phyloP scores from a whole-genome alignment of 176 grass and related monocot species.

The Puccinellia tenuiflora region DNA sequence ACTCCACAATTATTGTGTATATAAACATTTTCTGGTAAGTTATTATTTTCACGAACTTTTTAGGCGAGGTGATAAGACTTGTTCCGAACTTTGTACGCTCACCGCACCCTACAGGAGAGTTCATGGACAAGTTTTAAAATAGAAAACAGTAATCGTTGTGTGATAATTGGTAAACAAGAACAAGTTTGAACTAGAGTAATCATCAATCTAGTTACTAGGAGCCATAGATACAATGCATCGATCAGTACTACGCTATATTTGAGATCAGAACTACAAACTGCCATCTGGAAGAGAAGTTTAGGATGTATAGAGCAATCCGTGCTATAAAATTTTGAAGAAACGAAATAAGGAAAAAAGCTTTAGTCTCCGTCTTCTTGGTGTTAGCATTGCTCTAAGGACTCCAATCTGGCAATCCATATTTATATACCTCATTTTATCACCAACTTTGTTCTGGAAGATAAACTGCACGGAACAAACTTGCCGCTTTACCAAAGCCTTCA shows the following conservation, averaged over 20 bases:
- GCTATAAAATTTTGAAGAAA: background rate
- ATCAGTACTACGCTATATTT: background rate
- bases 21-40: constrained; percentile 18
- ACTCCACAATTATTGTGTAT: constrained; percentile 11
- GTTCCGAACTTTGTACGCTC: background rate
- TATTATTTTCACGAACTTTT: background rate
- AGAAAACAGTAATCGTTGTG: background rate
- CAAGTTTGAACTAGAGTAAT: background rate
- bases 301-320: background rate
- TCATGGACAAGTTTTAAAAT: background rate
- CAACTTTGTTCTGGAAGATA: no score
- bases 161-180: background rate
- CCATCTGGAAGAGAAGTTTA: background rate
- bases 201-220: background rate
- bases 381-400: no score
- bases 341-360: background rate
- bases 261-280: constrained; percentile 8
- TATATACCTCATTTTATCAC: no score
- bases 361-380: background rate
- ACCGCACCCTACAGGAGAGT: background rate
- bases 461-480: no score
- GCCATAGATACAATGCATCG: background rate
- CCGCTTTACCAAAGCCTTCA: no score
- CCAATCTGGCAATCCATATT: no score
- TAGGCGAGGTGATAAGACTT: background rate